Evolutionary conservation across 805 yeast genomes (phyloP).

Genomic region (Nakazawaea ishiwadae): DNA sequence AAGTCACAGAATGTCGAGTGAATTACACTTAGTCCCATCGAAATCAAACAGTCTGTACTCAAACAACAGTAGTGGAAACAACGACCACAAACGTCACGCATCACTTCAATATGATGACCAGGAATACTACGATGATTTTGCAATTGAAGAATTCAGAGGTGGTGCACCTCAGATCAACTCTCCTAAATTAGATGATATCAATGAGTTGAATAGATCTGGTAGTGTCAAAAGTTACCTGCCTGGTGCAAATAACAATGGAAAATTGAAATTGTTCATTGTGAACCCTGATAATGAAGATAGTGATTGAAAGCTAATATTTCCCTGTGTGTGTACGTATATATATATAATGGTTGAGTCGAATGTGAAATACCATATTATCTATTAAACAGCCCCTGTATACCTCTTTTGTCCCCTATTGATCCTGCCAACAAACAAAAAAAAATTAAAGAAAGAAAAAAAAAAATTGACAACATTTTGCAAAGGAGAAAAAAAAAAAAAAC

Average conservation of each 20-base stretch:
- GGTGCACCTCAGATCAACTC: slow-evolving; percentile 10
- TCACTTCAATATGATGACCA: background rate
- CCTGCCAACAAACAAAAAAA: no score
- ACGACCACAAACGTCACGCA: background rate
- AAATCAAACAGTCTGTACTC: slow-evolving; percentile 6
- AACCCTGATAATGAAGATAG: slow-evolving; percentile 40
- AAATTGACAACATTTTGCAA: background rate
- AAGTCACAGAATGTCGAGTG: background rate
- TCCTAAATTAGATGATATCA: slow-evolving; percentile 10
- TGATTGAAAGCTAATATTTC: background rate
- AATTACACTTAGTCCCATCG: slow-evolving; percentile 2
- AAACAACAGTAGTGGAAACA: background rate
- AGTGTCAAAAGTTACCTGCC: slow-evolving; percentile 27
- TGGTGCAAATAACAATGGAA: slow-evolving; percentile 29
- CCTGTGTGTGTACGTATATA: no score
- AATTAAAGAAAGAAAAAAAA: background rate
- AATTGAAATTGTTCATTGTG: slow-evolving; percentile 47
- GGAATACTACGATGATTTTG: background rate
- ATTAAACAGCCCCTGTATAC: no score
- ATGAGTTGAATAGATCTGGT: slow-evolving; percentile 26
- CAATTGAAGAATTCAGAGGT: slow-evolving; percentile 3
- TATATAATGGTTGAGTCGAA: no score
- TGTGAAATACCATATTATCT: no score
- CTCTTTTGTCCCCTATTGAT: no score
- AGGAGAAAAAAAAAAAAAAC: background rate